phyloP scores from a whole-genome alignment of 495 filamentous ascomycete genomes.

The Neurospora tetrasperma region DNA sequence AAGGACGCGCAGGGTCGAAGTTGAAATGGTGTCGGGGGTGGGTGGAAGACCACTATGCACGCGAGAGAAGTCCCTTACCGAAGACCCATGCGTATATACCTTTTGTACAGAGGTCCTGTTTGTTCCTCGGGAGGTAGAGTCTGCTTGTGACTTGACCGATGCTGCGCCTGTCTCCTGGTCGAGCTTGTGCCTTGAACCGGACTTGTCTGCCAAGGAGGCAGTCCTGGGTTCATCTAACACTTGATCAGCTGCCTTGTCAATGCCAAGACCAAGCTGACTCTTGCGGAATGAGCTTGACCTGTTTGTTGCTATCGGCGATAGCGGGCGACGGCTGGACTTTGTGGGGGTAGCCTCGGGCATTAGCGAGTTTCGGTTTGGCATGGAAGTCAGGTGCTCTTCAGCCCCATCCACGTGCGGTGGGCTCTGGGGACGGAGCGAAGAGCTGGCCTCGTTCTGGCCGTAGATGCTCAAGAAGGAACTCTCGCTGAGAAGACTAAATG shows the following conservation, averaged over 20 bases:
- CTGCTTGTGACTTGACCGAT: neutral
- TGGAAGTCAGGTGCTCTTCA: conserved; percentile 1
- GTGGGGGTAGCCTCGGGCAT: conserved; percentile 12
- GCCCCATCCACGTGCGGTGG: conserved; percentile 18
- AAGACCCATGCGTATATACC: conserved; percentile 29
- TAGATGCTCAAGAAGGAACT: conserved; percentile 66
- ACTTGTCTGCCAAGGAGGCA: neutral
- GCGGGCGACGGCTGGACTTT: conserved; percentile 8
- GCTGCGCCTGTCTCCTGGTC: neutral
- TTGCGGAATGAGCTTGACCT: conserved; percentile 27
- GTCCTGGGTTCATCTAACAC: neutral
- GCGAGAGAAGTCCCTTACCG: conserved; percentile 14
- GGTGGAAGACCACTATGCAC: conserved; percentile 34
- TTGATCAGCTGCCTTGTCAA: neutral
- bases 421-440: conserved; percentile 1
- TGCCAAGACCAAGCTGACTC: neutral
- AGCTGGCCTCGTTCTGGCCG: conserved; percentile 31
- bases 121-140: neutral
- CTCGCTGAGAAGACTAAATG: conserved; percentile 68
- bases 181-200: neutral
- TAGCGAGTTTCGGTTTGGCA: neutral
- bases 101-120: conserved; percentile 16
- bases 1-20: conserved; percentile 35
- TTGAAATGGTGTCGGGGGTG: conserved; percentile 46
- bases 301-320: conserved; percentile 9